A percentile compares a stretch with the other conserved stretches of the same genome.
phyloP scores from a whole-genome alignment of 257 asterid species.

The Primulina huaijiensis region DNA sequence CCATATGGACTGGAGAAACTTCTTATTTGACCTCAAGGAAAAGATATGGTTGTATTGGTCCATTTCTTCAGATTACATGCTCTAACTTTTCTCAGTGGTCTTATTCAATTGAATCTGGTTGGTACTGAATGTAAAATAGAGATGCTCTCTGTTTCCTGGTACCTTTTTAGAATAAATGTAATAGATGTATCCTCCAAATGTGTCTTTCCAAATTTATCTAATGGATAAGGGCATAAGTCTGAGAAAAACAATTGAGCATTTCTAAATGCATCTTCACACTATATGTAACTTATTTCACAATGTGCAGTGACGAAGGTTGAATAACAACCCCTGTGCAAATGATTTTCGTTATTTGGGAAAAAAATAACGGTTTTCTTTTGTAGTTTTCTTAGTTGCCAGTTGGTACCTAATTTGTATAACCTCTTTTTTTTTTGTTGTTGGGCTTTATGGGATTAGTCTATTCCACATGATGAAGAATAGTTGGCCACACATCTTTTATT shows the following conservation, averaged over 20 bases:
- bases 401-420: background rate
- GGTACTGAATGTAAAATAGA: background rate
- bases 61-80: background rate
- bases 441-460: background rate
- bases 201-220: background rate
- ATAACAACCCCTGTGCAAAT: background rate
- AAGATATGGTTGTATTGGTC: background rate
- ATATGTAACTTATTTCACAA: background rate
- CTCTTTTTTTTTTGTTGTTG: background rate
- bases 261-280: background rate
- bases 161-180: background rate
- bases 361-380: background rate
- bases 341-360: background rate
- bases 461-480: background rate
- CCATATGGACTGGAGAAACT: constrained; percentile 5
- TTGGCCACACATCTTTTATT: constrained; percentile 3
- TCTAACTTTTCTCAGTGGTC: constrained; percentile 6
- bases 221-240: constrained; percentile 8
- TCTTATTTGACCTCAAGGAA: constrained; percentile 20
- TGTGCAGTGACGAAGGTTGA: constrained; percentile 8
- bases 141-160: background rate
- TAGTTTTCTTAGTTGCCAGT: too few species aligned
- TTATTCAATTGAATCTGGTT: background rate
- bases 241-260: background rate
- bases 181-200: background rate